Conservation (phyloP, 257 asterid genomes). For the Gentiana macrophylla region DNA sequence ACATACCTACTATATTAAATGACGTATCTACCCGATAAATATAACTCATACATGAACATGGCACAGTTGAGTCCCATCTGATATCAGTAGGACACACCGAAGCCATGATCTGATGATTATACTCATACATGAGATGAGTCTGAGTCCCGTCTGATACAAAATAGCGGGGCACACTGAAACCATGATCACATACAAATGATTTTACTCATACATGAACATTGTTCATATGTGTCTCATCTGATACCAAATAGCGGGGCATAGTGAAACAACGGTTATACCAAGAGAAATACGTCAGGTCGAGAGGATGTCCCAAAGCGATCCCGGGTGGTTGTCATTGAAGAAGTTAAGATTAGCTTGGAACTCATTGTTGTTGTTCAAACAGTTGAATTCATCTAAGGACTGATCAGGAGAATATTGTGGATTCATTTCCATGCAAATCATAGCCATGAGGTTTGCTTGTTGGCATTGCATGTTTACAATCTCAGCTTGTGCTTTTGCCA, state of each 20-base stretch:
- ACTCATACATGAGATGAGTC: not conserved
- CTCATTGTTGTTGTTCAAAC: constrained; percentile 2
- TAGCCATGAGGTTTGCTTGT: constrained; percentile 57
- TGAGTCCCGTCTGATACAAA: not conserved
- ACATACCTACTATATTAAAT: no score
- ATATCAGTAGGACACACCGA: not conserved
- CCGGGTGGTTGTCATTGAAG: constrained; percentile 36
- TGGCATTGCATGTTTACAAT: constrained; percentile 58
- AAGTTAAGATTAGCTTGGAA: constrained; percentile 25
- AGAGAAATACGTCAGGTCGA: constrained; percentile 24
- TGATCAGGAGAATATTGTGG: constrained; percentile 17
- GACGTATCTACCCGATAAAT: no score
- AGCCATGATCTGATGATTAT: not conserved
- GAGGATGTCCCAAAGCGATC: constrained; percentile 32
- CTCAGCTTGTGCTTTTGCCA: constrained; percentile 63
- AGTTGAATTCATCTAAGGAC: constrained; percentile 19
- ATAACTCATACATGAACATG: not conserved
- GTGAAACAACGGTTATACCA: not conserved
- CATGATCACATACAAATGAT: not conserved
- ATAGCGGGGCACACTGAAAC: not conserved
- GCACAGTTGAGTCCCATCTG: not conserved
- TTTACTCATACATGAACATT: no score
- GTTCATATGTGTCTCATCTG: not conserved
- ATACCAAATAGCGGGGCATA: not conserved
- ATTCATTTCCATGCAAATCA: constrained; percentile 48